Conservation (phyloP, 2,329 filamentous ascomycete species). For the Nemania serpens region DNA sequence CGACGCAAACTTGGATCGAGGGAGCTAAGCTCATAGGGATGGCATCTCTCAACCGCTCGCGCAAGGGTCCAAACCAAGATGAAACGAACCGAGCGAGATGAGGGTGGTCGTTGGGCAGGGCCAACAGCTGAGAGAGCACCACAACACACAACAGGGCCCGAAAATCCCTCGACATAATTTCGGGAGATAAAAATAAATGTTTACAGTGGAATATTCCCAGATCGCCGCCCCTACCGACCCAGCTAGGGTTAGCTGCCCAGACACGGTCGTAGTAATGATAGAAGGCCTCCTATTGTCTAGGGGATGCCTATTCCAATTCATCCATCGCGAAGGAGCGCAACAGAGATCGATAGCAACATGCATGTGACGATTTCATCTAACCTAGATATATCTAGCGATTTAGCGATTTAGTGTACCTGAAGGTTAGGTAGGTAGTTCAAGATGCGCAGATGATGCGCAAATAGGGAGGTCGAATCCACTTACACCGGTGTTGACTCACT, state of each 20-base stretch:
- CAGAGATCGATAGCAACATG: background rate
- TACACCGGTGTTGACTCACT: conserved; percentile 25
- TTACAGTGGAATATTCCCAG: conserved; percentile 14
- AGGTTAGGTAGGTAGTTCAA: too few relatives aligned
- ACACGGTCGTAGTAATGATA: conserved; percentile 21
- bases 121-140: conserved; percentile 19
- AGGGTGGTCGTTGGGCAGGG: conserved; percentile 23
- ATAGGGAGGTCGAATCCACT: conserved; percentile 17
- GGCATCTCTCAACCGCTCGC: conserved; percentile 10
- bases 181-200: conserved; percentile 30
- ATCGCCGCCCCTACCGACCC: background rate
- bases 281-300: conserved; percentile 12
- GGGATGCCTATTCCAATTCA: conserved; percentile 20
- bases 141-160: conserved; percentile 4
- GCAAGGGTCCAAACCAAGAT: conserved; percentile 19
- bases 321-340: background rate
- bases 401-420: too few relatives aligned
- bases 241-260: background rate
- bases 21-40: conserved; percentile 12
- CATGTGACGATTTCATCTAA: conserved; percentile 3
- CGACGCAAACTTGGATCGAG: conserved; percentile 11
- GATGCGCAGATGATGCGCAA: background rate
- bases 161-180: conserved; percentile 29
- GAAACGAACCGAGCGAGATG: conserved; percentile 26
- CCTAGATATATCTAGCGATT: background rate